These are phyloP conservation scores for Penicillium riverlandense DNA, from an alignment of 495 filamentous ascomycete genomes.

Conservation along the genomic window DNA sequence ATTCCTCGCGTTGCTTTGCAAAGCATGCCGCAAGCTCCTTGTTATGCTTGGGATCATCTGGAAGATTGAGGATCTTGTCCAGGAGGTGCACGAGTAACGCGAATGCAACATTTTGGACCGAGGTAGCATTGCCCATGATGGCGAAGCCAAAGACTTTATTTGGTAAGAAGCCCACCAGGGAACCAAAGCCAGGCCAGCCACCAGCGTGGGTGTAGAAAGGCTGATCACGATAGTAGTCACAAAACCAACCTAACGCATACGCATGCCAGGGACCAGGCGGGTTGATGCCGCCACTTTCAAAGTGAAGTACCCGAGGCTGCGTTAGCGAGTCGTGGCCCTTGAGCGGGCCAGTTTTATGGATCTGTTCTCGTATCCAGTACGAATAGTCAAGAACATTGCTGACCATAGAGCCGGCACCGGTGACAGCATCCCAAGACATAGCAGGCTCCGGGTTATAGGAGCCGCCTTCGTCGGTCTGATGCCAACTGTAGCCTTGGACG, in stretches of 20 bases:
- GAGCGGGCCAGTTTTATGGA: conserved; percentile 21
- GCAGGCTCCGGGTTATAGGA: conserved; percentile 6
- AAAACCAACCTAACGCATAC: conserved; percentile 42
- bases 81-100: conserved; percentile 3
- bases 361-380: conserved; percentile 38
- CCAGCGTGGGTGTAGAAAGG: conserved; percentile 36
- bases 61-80: conserved; percentile 5
- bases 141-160: conserved; percentile 36
- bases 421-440: conserved; percentile 23
- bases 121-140: conserved; percentile 30
- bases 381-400: conserved; percentile 47
- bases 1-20: neutral
- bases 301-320: conserved; percentile 24
- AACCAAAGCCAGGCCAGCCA: conserved; percentile 36
- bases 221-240: conserved; percentile 35
- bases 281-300: conserved; percentile 4
- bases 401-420: conserved; percentile 44
- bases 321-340: conserved; percentile 30
- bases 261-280: conserved; percentile 9
- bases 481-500: conserved; percentile 15
- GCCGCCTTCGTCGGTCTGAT: conserved; percentile 2
- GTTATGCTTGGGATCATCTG: neutral
- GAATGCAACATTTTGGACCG: neutral
- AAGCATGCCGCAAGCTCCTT: conserved; percentile 2
- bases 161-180: conserved; percentile 39